These are phyloP conservation scores for Cladosporium sp. DNA, from an alignment of 2,329 filamentous ascomycete genomes.

Conservation along the genomic window DNA sequence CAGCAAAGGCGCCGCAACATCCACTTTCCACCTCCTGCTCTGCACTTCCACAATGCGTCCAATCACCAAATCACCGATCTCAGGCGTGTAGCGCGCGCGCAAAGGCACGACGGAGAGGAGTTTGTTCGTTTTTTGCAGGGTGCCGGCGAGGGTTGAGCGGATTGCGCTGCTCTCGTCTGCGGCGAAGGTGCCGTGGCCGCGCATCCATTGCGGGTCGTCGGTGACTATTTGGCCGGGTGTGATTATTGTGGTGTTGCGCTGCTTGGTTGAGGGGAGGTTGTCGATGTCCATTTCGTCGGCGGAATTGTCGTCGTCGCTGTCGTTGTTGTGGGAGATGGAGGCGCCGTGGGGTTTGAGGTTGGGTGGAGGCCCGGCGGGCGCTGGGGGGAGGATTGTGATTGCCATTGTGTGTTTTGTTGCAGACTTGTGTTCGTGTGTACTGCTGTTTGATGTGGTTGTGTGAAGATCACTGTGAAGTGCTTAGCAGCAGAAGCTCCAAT, in stretches of 20 bases:
- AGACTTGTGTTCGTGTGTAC: background rate
- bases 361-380: constrained; percentile 32
- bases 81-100: constrained; percentile 87
- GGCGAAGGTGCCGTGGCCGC: constrained; percentile 89
- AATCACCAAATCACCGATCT: constrained; percentile 93
- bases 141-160: constrained; percentile 84
- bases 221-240: constrained; percentile 89
- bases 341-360: constrained; percentile 20
- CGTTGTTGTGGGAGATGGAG: constrained; percentile 30
- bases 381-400: constrained; percentile 56
- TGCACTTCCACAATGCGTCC: constrained; percentile 95
- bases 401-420: constrained; percentile 43
- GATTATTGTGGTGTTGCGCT: constrained; percentile 54
- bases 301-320: constrained; percentile 26
- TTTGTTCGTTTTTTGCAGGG: constrained; percentile 91
- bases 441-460: background rate
- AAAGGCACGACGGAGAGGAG: constrained; percentile 87
- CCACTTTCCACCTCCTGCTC: constrained; percentile 87
- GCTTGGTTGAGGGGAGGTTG: constrained; percentile 41
- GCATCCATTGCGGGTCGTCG: constrained; percentile 93
- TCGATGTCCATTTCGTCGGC: constrained; percentile 41
- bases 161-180: constrained; percentile 63
- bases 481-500: background rate
- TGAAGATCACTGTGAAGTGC: background rate
- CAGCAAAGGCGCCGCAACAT: constrained; percentile 82